Base-by-base conservation (phyloP, 1,284 basidiomycete species). In the Leccinum pseudoinsigne region DNA sequence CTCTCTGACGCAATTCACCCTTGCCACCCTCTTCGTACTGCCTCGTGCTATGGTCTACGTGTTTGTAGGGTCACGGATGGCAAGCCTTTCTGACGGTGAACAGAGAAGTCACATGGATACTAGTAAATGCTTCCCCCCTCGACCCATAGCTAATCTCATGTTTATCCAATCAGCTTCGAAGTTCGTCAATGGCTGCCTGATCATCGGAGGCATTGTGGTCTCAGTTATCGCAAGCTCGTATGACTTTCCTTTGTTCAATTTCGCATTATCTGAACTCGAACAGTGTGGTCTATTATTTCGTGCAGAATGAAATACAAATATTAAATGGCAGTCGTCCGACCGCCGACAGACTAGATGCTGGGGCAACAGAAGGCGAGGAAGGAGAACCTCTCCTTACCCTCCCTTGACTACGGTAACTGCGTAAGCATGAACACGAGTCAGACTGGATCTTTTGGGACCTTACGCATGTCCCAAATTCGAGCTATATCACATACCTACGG, bases 31-130 rank as follows among this genome's bases (percentile, higher is more conserved):
- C 54, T 88, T 86, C 69, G 80, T 87, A 42, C 85, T 87, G 56
- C 92, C 92, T 16, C 92, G 89, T 71, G 76, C 90, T 7, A 75
- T 89, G 40, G 78, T 94, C 23, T 84, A 90, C 62, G 86, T 89
- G 26, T 93, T 93, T 73, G 86, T 93, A 61, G 93, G 92, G 1
- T 89, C 89, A 1, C 84, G 86, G 23, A 84, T 93, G 55, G 90
- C 89, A 51, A 80, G 81, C 26, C 78, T 94, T 18, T 89, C 92
- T 4, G 92, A 94, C 68, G 90, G 90, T 31, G 83, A 89, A 68
- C 86, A 87, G 66, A 82, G 92, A 53, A 81, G 79, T 36, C 79
- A 86, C 55, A 94, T 94, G 91, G 91, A 93, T 71, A 82, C 82
- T 18, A 81, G 89, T 90, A 57, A 57, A 78, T 65, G 82, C 70